A percentile compares a stretch with the other conserved stretches of the same genome.
Evolutionary conservation across 768 basidiomycete species (phyloP).

Genomic region (Hydnomerulius pinastri): DNA sequence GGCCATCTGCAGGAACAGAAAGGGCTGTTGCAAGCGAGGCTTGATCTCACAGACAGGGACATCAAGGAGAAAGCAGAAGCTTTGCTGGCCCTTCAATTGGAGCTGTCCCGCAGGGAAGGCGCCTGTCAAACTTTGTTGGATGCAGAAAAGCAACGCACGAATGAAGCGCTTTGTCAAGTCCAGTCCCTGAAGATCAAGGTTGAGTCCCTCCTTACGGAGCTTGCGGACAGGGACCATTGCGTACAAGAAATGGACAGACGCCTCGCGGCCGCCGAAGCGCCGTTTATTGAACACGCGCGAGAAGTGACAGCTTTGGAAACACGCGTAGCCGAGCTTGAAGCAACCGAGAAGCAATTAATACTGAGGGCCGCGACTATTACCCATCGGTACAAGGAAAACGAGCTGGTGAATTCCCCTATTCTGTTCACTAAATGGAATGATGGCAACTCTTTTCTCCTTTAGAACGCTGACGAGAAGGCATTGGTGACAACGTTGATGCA

Average conservation of each 20-base stretch:
- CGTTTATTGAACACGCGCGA: slow-evolving; percentile 26
- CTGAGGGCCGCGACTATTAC: slow-evolving; percentile 29
- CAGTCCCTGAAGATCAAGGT: slow-evolving; percentile 19
- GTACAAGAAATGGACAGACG: slow-evolving; percentile 23
- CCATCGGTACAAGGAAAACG: slow-evolving; percentile 44
- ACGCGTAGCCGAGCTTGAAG: slow-evolving; percentile 30
- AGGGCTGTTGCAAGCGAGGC: slow-evolving; percentile 11
- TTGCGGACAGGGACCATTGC: slow-evolving; percentile 21
- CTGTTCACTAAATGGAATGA: slow-evolving; percentile 9
- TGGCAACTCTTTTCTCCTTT: slow-evolving; percentile 7
- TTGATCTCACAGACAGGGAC: slow-evolving; percentile 13
- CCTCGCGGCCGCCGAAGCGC: slow-evolving; percentile 23
- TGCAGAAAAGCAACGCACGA: slow-evolving; percentile 21
- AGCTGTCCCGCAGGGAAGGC: slow-evolving; percentile 30
- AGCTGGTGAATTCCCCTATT: slow-evolving; percentile 42
- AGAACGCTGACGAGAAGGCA: slow-evolving; percentile 53
- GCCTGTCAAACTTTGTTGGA: slow-evolving; percentile 21
- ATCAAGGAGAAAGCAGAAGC: slow-evolving; percentile 10
- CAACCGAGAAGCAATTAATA: slow-evolving; percentile 28
- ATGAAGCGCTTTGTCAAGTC: slow-evolving; percentile 19
- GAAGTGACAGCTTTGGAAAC: slow-evolving; percentile 23
- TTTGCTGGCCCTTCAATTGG: slow-evolving; percentile 19
- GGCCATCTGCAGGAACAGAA: slow-evolving; percentile 25
- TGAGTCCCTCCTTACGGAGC: slow-evolving; percentile 22
- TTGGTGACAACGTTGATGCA: slow-evolving; percentile 48